Evolutionary conservation across 2,329 filamentous ascomycete genomes (phyloP), one percentile per base, ranked within the genome.

Genomic region (Penicillium oxalicum): DNA sequence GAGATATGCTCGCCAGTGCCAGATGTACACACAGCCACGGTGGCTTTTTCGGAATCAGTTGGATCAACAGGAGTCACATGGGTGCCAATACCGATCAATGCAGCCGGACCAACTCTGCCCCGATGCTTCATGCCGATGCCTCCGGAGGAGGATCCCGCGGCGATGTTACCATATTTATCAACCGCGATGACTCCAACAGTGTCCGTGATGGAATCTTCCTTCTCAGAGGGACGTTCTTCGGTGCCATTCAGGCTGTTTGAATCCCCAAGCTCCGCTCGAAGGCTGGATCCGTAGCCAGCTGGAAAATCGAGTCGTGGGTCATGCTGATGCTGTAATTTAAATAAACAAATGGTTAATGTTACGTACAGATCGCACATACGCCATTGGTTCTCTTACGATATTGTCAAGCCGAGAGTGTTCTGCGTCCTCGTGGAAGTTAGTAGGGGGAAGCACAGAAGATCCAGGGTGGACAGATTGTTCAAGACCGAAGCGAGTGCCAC

Each of bases 1-100:
- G 90, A 88, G 87, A 98, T 98, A 66, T 98, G 93, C 70, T 98
- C 93, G 41, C 93, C 93, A 2, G 93, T 98, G 27, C 93, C 93
- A 64, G 89, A 95, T 35, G 90, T 94, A 24, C 96, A 89, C 26
- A 85, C 83, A 28, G 89, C 91, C 27, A 95, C 88, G 40, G 79
- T 82, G 6, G 82, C 78, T 40, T 77, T 74, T 2, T 88, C 82
- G 5, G 80, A 74, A 62, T 96, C 91, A 28, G 81, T 77, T 2
- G 80, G 74, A 53, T 90, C 82, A 26, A 77, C 75, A 1, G 91
- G 91, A n/a, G 96, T 80, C 27, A 98, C 86, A 33, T 88, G 87
- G 18, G 90, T 91, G 48, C 93, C 93, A 45, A 97, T 82, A 6
- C 93, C 91, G 11, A 97, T 88, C 12, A 98, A 78, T 18, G 93